Evolutionary conservation across 1,139 yeast genomes (phyloP), one percentile per base, ranked within the genome.

Genomic region (Hansenula lynferdii): DNA sequence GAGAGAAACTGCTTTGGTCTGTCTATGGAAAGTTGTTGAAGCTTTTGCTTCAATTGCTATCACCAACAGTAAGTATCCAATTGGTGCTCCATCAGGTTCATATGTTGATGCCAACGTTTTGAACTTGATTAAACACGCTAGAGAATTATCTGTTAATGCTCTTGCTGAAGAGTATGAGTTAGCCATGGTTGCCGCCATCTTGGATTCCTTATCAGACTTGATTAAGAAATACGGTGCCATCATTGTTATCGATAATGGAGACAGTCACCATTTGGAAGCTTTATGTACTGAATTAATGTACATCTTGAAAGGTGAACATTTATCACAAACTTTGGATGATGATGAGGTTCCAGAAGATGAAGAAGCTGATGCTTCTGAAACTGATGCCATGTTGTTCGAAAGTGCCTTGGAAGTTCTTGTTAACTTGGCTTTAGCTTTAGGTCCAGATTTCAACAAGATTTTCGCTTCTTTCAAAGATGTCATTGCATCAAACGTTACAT

Each of bases 341-440:
- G 75, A 68, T 42, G 80, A 73, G 40, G 34, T 59, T 35, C 72
- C 70, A 42, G 69, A 62, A 43, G 77, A 68, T 41, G 71, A 65
- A 47, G 79, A 72, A 41, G 72, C 71, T 42, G 94, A 85, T 56
- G 73, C 89, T 32, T 81, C 95, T 29, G 98, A 92, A 67, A 75
- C 87, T 47, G 97, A 90, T 50, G 87, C 89, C 29, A 72, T 89
- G 51, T 72, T 90, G 47, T 80, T 81, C 53, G 97, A 90, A 57
- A 74, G 87, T 47, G 85, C 95, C 28, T 70, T 86, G 53, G 97
- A 92, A 61, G 92, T 87, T 23, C 70, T 90, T 53, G 85, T 86
- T 43, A 75, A 80, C 54, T 71, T 90, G 51, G 76, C 97, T 12
- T 66, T 72, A 48, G 83, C 86, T 15, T 72, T 90, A 53, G 92